A percentile compares a stretch with the other conserved stretches of the same genome.
These are phyloP conservation scores for Apiosordaria backusii DNA, from an alignment of 495 filamentous ascomycete species.

Conservation along the genomic window DNA sequence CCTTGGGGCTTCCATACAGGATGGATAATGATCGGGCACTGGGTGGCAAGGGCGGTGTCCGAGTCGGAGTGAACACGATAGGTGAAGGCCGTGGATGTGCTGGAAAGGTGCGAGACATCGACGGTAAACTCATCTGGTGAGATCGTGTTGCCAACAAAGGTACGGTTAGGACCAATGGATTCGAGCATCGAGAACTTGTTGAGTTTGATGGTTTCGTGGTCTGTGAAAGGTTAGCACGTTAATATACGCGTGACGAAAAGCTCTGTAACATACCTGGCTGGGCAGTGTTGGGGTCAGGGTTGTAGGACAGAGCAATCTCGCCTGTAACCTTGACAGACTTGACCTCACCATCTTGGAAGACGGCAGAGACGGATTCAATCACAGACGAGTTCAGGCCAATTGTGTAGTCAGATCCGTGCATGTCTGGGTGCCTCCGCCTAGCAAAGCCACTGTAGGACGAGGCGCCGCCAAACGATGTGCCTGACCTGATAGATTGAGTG, in stretches of 20 bases:
- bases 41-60: slow-evolving; percentile 54
- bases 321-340: slow-evolving; percentile 74
- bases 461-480: slow-evolving; percentile 62
- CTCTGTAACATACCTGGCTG: slow-evolving; percentile 23
- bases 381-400: slow-evolving; percentile 86
- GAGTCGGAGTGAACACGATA: slow-evolving; percentile 86
- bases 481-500: slow-evolving; percentile 87
- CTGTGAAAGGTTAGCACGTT: slow-evolving; percentile 26
- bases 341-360: slow-evolving; percentile 70
- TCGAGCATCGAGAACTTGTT: slow-evolving; percentile 90
- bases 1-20: slow-evolving; percentile 81
- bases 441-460: slow-evolving; percentile 46
- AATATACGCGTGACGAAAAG: not conserved
- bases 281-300: slow-evolving; percentile 49
- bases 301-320: slow-evolving; percentile 87
- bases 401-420: slow-evolving; percentile 63
- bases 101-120: slow-evolving; percentile 64
- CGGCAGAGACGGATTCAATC: slow-evolving; percentile 84
- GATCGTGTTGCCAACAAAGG: slow-evolving; percentile 71
- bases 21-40: slow-evolving; percentile 69
- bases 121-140: slow-evolving; percentile 75
- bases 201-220: slow-evolving; percentile 68
- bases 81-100: slow-evolving; percentile 82
- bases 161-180: slow-evolving; percentile 90
- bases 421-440: slow-evolving; percentile 71